Evolutionary conservation across 768 basidiomycete species (phyloP).

Genomic region (Arthromyces matolae): DNA sequence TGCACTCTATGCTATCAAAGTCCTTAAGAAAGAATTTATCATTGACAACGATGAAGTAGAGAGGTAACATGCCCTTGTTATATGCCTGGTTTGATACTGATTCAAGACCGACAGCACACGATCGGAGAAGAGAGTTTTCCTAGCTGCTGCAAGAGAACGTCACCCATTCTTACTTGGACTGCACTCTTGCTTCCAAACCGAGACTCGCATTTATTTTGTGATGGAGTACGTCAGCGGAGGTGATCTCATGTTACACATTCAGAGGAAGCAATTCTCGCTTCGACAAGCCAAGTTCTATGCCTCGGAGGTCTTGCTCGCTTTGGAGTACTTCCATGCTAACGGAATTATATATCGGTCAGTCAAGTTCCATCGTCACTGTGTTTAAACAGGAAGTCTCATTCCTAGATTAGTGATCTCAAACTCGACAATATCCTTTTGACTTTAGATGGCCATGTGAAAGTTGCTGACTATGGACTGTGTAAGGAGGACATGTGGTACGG

Average conservation of each 20-base stretch:
- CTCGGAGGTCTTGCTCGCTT: conserved; percentile 88
- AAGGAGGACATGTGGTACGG: conserved; percentile 99
- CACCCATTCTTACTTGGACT: conserved; percentile 96
- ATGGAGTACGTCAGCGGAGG: conserved; percentile 99
- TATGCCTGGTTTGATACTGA: too few species aligned
- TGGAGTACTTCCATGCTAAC: conserved; percentile 97
- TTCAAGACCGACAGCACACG: conserved; percentile 79
- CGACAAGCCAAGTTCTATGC: conserved; percentile 99
- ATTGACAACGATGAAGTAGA: conserved; percentile 99
- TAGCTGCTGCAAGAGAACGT: conserved; percentile 93
- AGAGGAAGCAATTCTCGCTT: conserved; percentile 97
- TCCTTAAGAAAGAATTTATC: conserved; percentile 99
- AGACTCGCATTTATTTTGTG: conserved; percentile 98
- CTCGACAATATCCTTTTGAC: conserved; percentile 97
- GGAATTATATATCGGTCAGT: conserved; percentile 97
- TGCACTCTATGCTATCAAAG: conserved; percentile 96
- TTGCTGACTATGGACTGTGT: conserved; percentile 98
- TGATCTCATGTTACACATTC: conserved; percentile 99
- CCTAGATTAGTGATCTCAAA: conserved; percentile 76
- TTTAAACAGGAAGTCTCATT: conserved; percentile 3
- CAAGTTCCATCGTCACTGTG: not conserved
- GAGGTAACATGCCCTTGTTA: too few species aligned
- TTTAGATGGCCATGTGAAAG: conserved; percentile 96
- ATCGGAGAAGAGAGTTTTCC: conserved; percentile 97
- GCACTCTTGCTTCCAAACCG: conserved; percentile 99